Evolutionary conservation across 2,329 filamentous ascomycete genomes (phyloP), one percentile per base, ranked within the genome.

Genomic region (Aspergillus hiratsukae): DNA sequence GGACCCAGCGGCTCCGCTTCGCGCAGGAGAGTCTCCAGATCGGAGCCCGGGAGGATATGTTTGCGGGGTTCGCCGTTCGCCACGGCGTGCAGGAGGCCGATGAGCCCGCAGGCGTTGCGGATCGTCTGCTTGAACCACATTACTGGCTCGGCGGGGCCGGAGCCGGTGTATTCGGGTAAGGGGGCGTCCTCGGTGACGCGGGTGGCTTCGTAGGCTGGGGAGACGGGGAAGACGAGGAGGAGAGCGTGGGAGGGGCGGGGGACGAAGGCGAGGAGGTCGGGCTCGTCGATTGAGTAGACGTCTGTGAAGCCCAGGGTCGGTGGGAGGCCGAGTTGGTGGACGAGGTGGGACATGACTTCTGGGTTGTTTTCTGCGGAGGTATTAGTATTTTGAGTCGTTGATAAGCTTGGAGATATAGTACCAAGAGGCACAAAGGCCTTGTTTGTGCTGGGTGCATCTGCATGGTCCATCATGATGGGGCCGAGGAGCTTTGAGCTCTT

Each of bases 91-190:
- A 97, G 72, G 28, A 97, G 75, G 0, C 89, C 94, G 78, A 97
- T 96, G 48, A 96, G 77, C 0, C 93, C 93, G 72, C 93, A 97
- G 0, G 93, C 91, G 71, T 97, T 96, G 58, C 89, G 84, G 66
- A 97, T 97, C 0, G 92, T 97, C 78, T 97, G 93, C 65, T 85
- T 89, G 81, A 92, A 97, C 94, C 93, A 99, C 7, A 96, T 69
- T 0, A 97, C 90, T 4, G 90, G 87, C 69, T 97, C 90, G 0
- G 67, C 69, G 0, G 81, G 75, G 1, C 91, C 91, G 19, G 79
- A 80, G 46, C 87, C 88, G 0, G 72, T 70, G 77, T 96, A 96
- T 41, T 86, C 83, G 2, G 77, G 63, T 45, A 78, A 77, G 23
- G 81, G 71, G 51, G 78, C 77, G 75, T 97, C 92, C 78, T 96